phyloP scores from a whole-genome alignment of 495 filamentous ascomycete species.

The Penicillium subrubescens region DNA sequence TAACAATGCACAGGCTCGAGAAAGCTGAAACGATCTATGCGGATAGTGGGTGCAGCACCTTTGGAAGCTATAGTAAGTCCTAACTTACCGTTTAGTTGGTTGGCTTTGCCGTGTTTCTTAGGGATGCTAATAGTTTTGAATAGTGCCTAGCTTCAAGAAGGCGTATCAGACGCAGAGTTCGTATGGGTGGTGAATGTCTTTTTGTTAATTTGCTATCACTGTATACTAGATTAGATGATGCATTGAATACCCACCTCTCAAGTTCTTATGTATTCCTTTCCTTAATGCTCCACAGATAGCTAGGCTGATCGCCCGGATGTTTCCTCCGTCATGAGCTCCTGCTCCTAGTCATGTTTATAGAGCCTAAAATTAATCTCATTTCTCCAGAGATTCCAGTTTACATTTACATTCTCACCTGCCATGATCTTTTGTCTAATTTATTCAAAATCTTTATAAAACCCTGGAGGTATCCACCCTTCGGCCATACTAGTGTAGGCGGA shows the following conservation, averaged over 20 bases:
- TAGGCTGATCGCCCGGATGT: neutral
- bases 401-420: neutral
- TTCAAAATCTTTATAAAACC: neutral
- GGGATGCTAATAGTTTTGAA: conserved; percentile 4
- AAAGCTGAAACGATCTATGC: conserved; percentile 39
- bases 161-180: conserved; percentile 19
- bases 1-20: conserved; percentile 29
- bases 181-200: conserved; percentile 1
- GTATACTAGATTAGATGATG: conserved; percentile 3
- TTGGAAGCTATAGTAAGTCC: conserved; percentile 36
- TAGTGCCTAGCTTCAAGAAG: conserved; percentile 41
- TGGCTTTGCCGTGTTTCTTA: neutral
- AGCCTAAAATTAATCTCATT: neutral
- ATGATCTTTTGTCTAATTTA: neutral
- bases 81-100: neutral
- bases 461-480: neutral
- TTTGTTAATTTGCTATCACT: neutral
- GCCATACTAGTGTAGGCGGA: neutral
- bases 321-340: neutral
- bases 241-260: conserved; percentile 1
- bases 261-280: neutral
- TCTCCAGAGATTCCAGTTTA: neutral
- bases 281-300: neutral
- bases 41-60: conserved; percentile 37
- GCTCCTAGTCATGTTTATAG: neutral